phyloP scores from a whole-genome alignment of 805 yeast genomes.

The Yueomyces sp. region DNA sequence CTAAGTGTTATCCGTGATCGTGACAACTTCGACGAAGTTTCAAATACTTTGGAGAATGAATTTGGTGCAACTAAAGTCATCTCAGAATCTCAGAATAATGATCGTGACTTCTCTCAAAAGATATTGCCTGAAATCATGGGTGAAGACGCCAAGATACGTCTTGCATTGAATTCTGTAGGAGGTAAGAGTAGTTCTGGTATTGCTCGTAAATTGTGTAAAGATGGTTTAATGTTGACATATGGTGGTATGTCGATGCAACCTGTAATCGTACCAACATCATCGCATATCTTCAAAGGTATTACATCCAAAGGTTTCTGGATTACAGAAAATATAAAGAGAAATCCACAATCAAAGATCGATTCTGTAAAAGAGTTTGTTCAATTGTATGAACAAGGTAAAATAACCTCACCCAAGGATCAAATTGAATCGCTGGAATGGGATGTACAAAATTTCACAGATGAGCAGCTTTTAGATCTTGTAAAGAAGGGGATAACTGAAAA shows the following conservation, averaged over 20 bases:
- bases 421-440: constrained; percentile 24
- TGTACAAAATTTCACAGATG: constrained; percentile 22
- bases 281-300: constrained; percentile 80
- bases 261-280: constrained; percentile 76
- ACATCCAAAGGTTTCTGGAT: constrained; percentile 90
- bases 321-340: constrained; percentile 45
- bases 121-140: constrained; percentile 31
- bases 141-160: constrained; percentile 39
- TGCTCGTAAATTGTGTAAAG: constrained; percentile 64
- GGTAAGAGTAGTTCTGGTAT: constrained; percentile 74
- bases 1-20: constrained; percentile 82
- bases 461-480: constrained; percentile 30
- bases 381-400: constrained; percentile 43
- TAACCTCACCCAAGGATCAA: constrained; percentile 37
- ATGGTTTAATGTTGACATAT: constrained; percentile 76
- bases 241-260: constrained; percentile 99
- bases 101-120: constrained; percentile 49
- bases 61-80: constrained; percentile 80
- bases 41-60: constrained; percentile 35
- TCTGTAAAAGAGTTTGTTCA: constrained; percentile 44
- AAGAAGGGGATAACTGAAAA: constrained; percentile 29
- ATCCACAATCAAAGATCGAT: constrained; percentile 46
- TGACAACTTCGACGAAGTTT: constrained; percentile 53
- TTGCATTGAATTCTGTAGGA: constrained; percentile 89
- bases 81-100: constrained; percentile 73